A percentile compares a stretch with the other conserved stretches of the same genome.
Conservation (phyloP, 139 green algal genomes). For the Zygnema circumcarinatum region DNA sequence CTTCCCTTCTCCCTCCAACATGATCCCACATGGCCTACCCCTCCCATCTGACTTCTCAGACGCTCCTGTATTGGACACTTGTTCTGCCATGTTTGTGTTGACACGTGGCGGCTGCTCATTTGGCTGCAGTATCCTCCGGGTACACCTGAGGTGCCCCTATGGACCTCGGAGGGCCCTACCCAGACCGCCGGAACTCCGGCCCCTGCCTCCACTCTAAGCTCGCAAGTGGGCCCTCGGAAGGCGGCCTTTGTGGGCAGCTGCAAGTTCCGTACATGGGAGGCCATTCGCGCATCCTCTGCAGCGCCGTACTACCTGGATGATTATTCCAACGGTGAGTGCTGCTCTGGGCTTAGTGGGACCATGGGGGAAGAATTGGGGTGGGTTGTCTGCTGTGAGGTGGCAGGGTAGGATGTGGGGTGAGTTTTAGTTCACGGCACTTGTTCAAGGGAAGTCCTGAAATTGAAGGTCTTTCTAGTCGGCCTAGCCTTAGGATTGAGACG, state of each 20-base stretch:
- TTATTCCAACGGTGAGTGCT: slow-evolving; percentile 65
- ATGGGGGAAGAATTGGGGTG: too few relatives aligned
- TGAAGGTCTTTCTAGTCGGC: too few relatives aligned
- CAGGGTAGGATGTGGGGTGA: background rate
- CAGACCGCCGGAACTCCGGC: background rate
- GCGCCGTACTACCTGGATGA: slow-evolving; percentile 92
- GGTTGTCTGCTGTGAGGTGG: too few relatives aligned
- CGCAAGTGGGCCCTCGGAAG: slow-evolving; percentile 12
- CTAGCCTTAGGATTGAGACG: too few relatives aligned
- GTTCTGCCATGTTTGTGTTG: too few relatives aligned
- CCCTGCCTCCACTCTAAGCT: background rate
- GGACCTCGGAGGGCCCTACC: slow-evolving; percentile 1
- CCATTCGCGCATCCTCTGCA: slow-evolving; percentile 87
- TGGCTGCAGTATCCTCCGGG: slow-evolving; percentile 38
- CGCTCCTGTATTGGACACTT: too few relatives aligned
- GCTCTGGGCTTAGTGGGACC: background rate
- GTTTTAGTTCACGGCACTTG: background rate
- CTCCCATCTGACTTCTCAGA: background rate
- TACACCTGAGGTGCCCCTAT: background rate
- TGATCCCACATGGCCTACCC: background rate
- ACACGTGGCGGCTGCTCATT: background rate
- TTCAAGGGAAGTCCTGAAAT: background rate
- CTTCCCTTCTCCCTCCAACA: slow-evolving; percentile 27
- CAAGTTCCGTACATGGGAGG: slow-evolving; percentile 81
- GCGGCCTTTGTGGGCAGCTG: slow-evolving; percentile 54